These are phyloP conservation scores for Sindora glabra DNA, from an alignment of 306 rosid species.

Conservation along the genomic window DNA sequence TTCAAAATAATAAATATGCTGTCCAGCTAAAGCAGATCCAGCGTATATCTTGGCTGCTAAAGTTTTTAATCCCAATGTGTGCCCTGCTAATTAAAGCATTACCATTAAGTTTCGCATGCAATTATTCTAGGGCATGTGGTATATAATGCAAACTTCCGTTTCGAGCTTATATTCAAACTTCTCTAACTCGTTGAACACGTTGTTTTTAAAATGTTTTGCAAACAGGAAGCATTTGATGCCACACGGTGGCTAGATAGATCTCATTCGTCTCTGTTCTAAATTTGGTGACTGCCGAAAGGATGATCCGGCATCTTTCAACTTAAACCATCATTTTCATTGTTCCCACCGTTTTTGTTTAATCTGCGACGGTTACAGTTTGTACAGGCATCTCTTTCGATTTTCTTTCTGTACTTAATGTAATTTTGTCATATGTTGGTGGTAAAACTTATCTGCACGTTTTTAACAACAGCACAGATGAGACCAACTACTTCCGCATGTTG, in stretches of 20 bases:
- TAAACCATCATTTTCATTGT: slow-evolving; percentile 66
- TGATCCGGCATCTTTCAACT: too few relatives aligned
- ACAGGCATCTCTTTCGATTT: slow-evolving; percentile 40
- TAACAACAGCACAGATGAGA: slow-evolving; percentile 92
- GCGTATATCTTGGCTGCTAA: too few relatives aligned
- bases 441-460: slow-evolving; percentile 51
- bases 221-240: slow-evolving; percentile 79
- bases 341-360: slow-evolving; percentile 83
- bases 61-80: too few relatives aligned
- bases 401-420: background rate
- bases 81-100: too few relatives aligned
- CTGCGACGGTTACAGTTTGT: slow-evolving; percentile 80
- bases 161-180: background rate
- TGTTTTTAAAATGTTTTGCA: slow-evolving; percentile 6
- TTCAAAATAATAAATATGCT: too few relatives aligned
- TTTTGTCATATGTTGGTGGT: slow-evolving; percentile 1
- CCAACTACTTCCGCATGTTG: slow-evolving; percentile 81
- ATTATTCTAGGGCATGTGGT: too few relatives aligned
- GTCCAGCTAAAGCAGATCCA: too few relatives aligned
- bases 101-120: too few relatives aligned
- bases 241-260: slow-evolving; percentile 83
- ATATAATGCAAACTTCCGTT: too few relatives aligned
- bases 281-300: too few relatives aligned
- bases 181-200: background rate
- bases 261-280: slow-evolving; percentile 77